Evolutionary conservation across 495 filamentous ascomycete species (phyloP), one percentile per base, ranked within the genome.

Genomic region (Hypoxylon rickii): DNA sequence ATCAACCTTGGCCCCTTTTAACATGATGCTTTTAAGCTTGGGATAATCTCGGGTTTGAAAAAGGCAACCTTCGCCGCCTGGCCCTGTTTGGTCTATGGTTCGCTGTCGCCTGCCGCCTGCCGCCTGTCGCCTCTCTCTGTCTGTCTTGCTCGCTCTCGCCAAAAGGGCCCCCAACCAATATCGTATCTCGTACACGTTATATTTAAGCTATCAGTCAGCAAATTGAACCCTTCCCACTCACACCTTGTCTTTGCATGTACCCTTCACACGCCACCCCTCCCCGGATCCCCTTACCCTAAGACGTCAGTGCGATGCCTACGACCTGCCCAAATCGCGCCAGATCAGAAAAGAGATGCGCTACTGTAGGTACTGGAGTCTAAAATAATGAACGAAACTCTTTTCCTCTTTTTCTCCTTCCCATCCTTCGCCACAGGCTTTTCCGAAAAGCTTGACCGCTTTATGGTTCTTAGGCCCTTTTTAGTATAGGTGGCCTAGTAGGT

Each of bases 11-110:
- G 61, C 55, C 56, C 61, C 66, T 56, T 62, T 65, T 65, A 65
- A 60, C 63, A 55, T 65, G 55, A 61, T 58, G 57, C 54, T 38
- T 56, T 58, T 36, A 64, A 63, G 50, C 38, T 44, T 50, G 55
- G 53, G 63, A 55, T 57, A 74, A 74, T 72, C 55, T 74, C 70
- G 67, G 70, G 61, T 65, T 4, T 29, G 4, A 4, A 29, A 4
- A 29, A 65, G 67, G 64, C 50, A 66, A 58, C 60, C 61, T 50
- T 55, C 49, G 40, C 18, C 24, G 24, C 24, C 4, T 4, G 4
- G 24, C 24, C 24, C 10, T 29, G n/a, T n/a, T n/a, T n/a, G n/a
- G n/a, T n/a, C n/a, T n/a, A n/a, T n/a, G n/a, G n/a, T n/a, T n/a
- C n/a, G n/a, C n/a, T n/a, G n/a, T n/a, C n/a, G n/a, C n/a, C n/a